Base-by-base conservation (phyloP, 495 filamentous ascomycete species). In the Penicillium antarcticum region DNA sequence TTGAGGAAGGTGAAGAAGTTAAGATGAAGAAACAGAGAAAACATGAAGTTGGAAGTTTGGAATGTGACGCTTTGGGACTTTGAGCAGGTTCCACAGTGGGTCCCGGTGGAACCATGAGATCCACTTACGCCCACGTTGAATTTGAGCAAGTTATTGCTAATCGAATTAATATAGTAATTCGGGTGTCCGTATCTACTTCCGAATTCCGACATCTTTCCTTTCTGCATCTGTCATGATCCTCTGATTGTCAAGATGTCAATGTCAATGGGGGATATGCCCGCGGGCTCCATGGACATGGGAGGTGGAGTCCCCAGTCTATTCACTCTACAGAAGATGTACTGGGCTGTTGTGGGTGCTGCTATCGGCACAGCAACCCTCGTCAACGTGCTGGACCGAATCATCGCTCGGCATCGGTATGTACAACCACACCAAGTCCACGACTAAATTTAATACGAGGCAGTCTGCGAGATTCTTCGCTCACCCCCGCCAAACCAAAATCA, bases 401-500 rank as follows among this genome's bases (percentile, higher is more conserved):
- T 80, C 5, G 74, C 68, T 21, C 51, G 62, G 24, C 78, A 81
- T 57, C 76, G 82, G 82, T 81, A 56, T 16, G 57, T 48, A 6
- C 5, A 32, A 13, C 17, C 17, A 39, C 26, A 1, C 18, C 24
- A 17, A 6, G 5, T 5, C 16, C 10, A 14, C 6, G 32, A 48
- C 8, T 14, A 34, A 13, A 18, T 24, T 31, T 24, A 19, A 39
- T 31, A 10, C 12, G 19, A 42, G 12, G 29, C 47, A 72, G 69
- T 48, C 44, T 65, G 11, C 57, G 58, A 39, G 66, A 67, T 47
- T 53, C 58, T 2, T 60, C 63, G 3, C 52, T 61, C 34, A 80
- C 70, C 19, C 86, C 87, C 8, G 84, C 88, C 14, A 83, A 81
- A 60, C 88, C 89, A 12, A 82, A 78, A 56, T 81, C 79, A 38